phyloP scores from a whole-genome alignment of 306 rosid species.

The Lathyrus sativus region DNA sequence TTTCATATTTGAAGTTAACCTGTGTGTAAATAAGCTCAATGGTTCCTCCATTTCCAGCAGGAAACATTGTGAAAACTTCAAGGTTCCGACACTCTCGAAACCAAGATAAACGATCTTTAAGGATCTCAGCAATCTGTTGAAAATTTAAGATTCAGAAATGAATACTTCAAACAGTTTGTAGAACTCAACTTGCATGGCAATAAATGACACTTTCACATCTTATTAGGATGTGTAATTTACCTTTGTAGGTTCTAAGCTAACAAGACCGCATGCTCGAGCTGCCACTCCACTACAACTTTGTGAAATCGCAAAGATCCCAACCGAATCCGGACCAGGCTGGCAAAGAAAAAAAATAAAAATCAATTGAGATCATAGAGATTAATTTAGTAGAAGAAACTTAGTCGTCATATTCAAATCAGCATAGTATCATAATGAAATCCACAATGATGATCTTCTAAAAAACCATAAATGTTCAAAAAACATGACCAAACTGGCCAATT shows the following conservation, averaged over 20 bases:
- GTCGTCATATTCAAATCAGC: slow-evolving; percentile 7
- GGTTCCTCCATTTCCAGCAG: slow-evolving; percentile 93
- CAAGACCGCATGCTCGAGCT: slow-evolving; percentile 99
- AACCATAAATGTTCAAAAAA: neutral
- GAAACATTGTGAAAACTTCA: slow-evolving; percentile 89
- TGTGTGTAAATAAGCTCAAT: slow-evolving; percentile 93
- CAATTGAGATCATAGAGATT: neutral
- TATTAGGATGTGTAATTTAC: slow-evolving; percentile 39
- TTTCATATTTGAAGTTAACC: slow-evolving; percentile 45
- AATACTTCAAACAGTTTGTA: slow-evolving; percentile 8
- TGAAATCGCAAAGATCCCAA: slow-evolving; percentile 99
- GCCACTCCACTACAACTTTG: slow-evolving; percentile 99
- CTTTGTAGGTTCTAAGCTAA: slow-evolving; percentile 91
- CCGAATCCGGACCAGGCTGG: slow-evolving; percentile 99
- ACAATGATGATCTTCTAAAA: neutral
- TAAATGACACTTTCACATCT: slow-evolving; percentile 5
- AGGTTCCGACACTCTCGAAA: slow-evolving; percentile 98
- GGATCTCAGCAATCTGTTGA: slow-evolving; percentile 92
- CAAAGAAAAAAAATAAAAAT: slow-evolving; percentile 3
- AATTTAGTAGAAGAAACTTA: neutral
- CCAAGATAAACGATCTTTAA: slow-evolving; percentile 98
- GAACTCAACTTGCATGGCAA: slow-evolving; percentile 12
- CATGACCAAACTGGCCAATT: neutral
- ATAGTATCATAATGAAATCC: slow-evolving; percentile 8
- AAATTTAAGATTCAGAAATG: neutral